Conservation (phyloP, 805 yeast species). For the Saturnispora besseyi region DNA sequence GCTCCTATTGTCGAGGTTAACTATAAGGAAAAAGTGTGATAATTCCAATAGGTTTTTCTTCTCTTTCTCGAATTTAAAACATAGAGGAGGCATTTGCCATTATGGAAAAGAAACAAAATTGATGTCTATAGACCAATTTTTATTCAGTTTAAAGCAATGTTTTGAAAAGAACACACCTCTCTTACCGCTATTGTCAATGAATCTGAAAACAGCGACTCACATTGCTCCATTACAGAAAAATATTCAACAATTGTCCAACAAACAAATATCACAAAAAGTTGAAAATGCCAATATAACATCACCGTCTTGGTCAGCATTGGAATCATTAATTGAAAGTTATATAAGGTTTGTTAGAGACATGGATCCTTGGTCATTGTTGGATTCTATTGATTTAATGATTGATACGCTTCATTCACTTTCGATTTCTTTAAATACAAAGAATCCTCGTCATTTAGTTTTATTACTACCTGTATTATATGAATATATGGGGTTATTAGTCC, state of each 20-base stretch:
- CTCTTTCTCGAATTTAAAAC: not conserved
- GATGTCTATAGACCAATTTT: constrained; percentile 1
- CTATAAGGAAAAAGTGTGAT: not conserved
- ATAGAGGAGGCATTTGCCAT: not conserved
- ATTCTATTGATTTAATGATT: constrained; percentile 47
- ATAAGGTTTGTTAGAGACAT: constrained; percentile 38
- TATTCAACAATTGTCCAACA: constrained; percentile 19
- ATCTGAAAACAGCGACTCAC: constrained; percentile 8
- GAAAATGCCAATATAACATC: constrained; percentile 26
- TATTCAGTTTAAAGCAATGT: not conserved
- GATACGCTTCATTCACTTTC: constrained; percentile 38
- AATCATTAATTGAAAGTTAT: constrained; percentile 34
- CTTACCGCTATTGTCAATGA: not conserved
- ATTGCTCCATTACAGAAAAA: constrained; percentile 22
- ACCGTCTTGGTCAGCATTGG: constrained; percentile 36
- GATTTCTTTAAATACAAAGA: constrained; percentile 39
- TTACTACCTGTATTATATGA: constrained; percentile 32
- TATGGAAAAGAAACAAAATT: not conserved
- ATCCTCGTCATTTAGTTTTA: constrained; percentile 20
- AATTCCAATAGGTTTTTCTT: not conserved
- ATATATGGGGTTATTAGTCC: constrained; percentile 32
- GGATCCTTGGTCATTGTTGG: constrained; percentile 46
- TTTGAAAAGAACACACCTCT: not conserved
- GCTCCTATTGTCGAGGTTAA: not conserved
- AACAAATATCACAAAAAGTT: constrained; percentile 20